These are phyloP conservation scores for Colletotrichum gigasporum DNA, from an alignment of 2,329 filamentous ascomycete species.

Conservation along the genomic window DNA sequence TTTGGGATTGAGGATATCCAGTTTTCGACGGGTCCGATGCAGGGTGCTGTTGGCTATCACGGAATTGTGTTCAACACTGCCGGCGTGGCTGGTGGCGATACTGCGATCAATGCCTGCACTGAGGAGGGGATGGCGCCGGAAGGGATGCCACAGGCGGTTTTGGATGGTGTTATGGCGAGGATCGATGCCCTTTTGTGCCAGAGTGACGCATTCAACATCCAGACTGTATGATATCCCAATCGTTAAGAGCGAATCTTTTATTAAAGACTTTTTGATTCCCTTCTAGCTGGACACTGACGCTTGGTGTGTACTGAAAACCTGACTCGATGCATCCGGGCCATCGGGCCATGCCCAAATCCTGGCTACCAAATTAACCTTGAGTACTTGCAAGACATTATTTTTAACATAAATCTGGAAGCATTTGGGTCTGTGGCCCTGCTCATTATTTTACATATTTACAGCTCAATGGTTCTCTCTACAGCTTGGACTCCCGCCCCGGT, in stretches of 20 bases:
- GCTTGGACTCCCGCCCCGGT: conserved; percentile 23
- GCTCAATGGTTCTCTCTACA: neutral
- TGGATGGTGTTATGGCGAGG: conserved; percentile 20
- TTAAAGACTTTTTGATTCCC: no score
- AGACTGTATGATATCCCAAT: no score
- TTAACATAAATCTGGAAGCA: neutral
- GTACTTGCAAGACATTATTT: no score
- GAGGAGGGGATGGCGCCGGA: conserved; percentile 29
- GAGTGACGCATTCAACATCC: no score
- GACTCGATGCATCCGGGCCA: no score
- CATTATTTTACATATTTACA: conserved; percentile 7
- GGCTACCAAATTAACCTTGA: no score
- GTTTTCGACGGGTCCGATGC: conserved; percentile 23
- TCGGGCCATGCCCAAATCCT: no score
- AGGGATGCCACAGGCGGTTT: neutral
- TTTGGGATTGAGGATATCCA: conserved; percentile 30
- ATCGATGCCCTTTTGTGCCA: conserved; percentile 4
- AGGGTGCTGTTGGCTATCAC: conserved; percentile 24
- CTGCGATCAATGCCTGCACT: conserved; percentile 24
- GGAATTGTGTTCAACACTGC: conserved; percentile 26
- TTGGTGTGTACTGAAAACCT: no score
- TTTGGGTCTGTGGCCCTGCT: neutral
- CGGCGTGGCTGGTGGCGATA: conserved; percentile 16
- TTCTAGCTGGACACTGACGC: no score
- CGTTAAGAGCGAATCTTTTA: no score